phyloP scores from a whole-genome alignment of 2,329 filamentous ascomycete genomes.

The Paraconiothyrium sp. region DNA sequence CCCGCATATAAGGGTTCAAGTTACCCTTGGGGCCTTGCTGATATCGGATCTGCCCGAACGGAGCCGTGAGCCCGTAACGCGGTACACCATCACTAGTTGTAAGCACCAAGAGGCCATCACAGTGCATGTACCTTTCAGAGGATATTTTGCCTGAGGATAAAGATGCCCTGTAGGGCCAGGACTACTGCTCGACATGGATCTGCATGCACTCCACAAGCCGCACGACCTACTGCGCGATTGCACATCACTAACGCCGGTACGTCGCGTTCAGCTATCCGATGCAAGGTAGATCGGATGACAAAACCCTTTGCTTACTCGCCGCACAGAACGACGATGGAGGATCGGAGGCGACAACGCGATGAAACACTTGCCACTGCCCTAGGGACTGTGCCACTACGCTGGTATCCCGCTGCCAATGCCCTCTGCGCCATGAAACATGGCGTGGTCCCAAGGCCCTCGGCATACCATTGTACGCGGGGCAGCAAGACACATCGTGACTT shows the following conservation, averaged over 20 bases:
- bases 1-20: too few species aligned
- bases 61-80: not conserved
- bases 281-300: not conserved
- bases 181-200: not conserved
- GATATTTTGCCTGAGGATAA: not conserved
- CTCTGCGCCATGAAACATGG: not conserved
- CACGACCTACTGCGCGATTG: not conserved
- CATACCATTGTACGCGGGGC: slow-evolving; percentile 2
- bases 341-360: not conserved
- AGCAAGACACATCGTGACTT: not conserved
- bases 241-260: not conserved
- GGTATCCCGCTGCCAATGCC: not conserved
- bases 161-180: not conserved
- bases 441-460: not conserved
- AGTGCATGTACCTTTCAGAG: not conserved
- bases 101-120: not conserved
- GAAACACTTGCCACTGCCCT: not conserved
- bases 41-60: not conserved
- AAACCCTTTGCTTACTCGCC: not conserved
- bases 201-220: not conserved
- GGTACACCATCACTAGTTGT: not conserved
- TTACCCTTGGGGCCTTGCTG: too few species aligned
- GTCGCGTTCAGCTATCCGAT: not conserved
- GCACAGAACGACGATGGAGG: not conserved
- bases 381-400: not conserved